phyloP scores from a whole-genome alignment of 306 rosid genomes.

The Fagus sylvatica region DNA sequence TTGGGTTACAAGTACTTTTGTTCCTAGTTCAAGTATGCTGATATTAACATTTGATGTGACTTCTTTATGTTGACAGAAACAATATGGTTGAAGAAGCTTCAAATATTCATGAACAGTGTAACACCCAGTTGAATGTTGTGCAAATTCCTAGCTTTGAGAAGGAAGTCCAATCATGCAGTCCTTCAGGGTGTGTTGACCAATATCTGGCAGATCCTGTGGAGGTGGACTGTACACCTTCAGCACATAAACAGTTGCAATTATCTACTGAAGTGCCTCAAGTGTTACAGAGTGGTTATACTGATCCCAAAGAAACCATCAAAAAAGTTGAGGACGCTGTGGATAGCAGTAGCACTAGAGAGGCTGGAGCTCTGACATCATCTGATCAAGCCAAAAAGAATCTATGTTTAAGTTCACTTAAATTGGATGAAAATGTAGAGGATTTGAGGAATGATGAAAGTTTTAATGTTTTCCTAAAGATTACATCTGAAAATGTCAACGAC shows the following conservation, averaged over 20 bases:
- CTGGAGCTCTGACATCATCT: background rate
- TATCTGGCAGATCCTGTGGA: conserved; percentile 14
- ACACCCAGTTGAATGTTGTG: background rate
- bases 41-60: background rate
- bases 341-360: conserved; percentile 4
- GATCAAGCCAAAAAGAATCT: background rate
- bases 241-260: background rate
- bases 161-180: conserved; percentile 19
- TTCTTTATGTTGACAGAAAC: conserved; percentile 8
- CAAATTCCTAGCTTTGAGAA: conserved; percentile 9
- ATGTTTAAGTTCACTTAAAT: conserved; percentile 1
- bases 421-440: background rate
- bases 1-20: background rate
- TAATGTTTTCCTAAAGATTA: background rate
- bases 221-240: background rate
- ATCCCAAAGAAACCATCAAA: background rate
- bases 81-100: conserved; percentile 11
- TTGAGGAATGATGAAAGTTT: background rate
- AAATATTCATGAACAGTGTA: conserved; percentile 4
- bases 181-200: conserved; percentile 4
- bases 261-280: background rate
- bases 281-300: background rate
- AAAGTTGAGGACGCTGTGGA: background rate
- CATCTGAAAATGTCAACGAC: background rate
- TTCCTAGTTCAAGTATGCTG: background rate